Evolutionary conservation across 257 asterid species (phyloP).

Genomic region (Fraxinus excelsior): DNA sequence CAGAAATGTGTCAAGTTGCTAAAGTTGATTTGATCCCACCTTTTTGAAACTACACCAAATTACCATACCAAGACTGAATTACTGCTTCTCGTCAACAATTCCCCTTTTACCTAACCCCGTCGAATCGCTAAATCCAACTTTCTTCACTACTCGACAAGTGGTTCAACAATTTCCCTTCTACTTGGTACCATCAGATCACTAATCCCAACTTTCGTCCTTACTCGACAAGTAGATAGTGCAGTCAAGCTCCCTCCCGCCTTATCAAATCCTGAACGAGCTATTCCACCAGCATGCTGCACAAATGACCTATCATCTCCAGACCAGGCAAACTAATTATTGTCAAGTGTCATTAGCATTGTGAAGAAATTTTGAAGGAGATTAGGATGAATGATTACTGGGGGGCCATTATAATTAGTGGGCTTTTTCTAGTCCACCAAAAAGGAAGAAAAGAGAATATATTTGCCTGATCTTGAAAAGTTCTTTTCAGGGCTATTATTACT

Average conservation of each 20-base stretch:
- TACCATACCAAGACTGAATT: no score
- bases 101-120: no score
- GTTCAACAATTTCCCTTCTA: neutral
- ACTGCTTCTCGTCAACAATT: no score
- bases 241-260: neutral
- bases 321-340: constrained; percentile 17
- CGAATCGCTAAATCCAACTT: no score
- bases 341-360: constrained; percentile 4
- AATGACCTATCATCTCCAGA: neutral
- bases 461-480: constrained; percentile 26
- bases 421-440: constrained; percentile 30
- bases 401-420: constrained; percentile 25
- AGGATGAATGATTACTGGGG: constrained; percentile 29
- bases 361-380: constrained; percentile 14
- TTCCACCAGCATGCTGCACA: neutral
- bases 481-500: constrained; percentile 25
- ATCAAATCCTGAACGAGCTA: neutral
- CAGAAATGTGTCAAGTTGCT: neutral
- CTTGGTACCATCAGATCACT: neutral
- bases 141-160: no score
- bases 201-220: neutral
- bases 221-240: neutral
- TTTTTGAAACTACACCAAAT: neutral
- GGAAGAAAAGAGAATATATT: constrained; percentile 32
- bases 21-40: neutral